Conservation (phyloP, 2,329 filamentous ascomycete species). For the Trichothecium sympodiale region DNA sequence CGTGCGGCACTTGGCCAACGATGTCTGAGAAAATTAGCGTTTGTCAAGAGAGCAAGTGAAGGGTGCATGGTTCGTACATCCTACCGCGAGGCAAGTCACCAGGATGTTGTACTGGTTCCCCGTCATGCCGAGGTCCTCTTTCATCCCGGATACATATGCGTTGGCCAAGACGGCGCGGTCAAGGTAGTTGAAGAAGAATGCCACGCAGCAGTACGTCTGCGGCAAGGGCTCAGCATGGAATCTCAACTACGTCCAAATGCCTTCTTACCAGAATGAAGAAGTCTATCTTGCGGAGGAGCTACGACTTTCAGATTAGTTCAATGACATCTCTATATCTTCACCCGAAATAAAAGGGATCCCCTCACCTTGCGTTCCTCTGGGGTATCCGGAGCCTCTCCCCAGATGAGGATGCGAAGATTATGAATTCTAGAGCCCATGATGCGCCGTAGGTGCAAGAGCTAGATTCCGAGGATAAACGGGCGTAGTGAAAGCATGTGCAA, state of each 20-base stretch:
- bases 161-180: constrained; percentile 16
- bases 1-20: constrained; percentile 32
- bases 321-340: too few species aligned
- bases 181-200: constrained; percentile 10
- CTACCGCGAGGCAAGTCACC: constrained; percentile 10
- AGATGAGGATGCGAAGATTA: constrained; percentile 8
- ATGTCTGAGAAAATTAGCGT: constrained; percentile 2
- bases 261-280: constrained; percentile 6
- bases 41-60: not conserved
- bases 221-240: not conserved
- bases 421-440: constrained; percentile 6
- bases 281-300: constrained; percentile 3
- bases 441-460: too few species aligned
- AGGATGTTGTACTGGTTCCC: constrained; percentile 23
- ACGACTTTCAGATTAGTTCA: too few species aligned
- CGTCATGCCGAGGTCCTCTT: constrained; percentile 29
- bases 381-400: constrained; percentile 8
- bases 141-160: constrained; percentile 32
- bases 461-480: too few species aligned
- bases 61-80: constrained; percentile 10
- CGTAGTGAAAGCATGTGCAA: too few species aligned
- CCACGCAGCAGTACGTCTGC: constrained; percentile 10
- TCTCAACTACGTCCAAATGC: not conserved
- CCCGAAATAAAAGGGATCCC: not conserved
- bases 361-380: constrained; percentile 8